Percentiles rank a stretch among this genome's conserved stretches.
Evolutionary conservation across 2,329 filamentous ascomycete species (phyloP).

Genomic region (Epicoccum nigrum): DNA sequence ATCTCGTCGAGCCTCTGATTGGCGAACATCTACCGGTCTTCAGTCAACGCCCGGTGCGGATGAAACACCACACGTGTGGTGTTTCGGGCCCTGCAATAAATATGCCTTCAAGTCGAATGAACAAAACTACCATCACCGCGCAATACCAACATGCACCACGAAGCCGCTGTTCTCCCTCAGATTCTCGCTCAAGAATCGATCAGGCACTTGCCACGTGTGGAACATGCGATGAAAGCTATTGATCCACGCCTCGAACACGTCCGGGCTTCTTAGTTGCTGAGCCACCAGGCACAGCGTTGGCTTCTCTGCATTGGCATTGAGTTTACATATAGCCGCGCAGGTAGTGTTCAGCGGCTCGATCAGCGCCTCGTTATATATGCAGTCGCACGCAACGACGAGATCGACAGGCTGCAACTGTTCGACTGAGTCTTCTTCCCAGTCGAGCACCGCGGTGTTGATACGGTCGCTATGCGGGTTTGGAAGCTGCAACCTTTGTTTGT

Average conservation of each 20-base stretch:
- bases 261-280: slow-evolving; percentile 84
- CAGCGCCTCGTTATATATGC: slow-evolving; percentile 91
- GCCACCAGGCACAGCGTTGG: slow-evolving; percentile 80
- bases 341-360: slow-evolving; percentile 82
- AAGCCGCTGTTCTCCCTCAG: slow-evolving; percentile 74
- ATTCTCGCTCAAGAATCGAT: slow-evolving; percentile 63
- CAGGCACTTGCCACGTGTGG: slow-evolving; percentile 75
- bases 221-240: slow-evolving; percentile 70
- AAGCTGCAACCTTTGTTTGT: slow-evolving; percentile 47
- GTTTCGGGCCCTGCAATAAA: too few species aligned
- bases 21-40: too few species aligned
- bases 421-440: slow-evolving; percentile 76
- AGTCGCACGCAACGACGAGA: slow-evolving; percentile 83
- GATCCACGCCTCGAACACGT: slow-evolving; percentile 86
- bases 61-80: too few species aligned
- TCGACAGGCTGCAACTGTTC: slow-evolving; percentile 65
- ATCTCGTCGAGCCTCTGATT: too few species aligned
- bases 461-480: slow-evolving; percentile 40
- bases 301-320: slow-evolving; percentile 44
- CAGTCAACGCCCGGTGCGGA: too few species aligned
- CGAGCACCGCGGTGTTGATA: slow-evolving; percentile 57
- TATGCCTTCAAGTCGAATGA: too few species aligned
- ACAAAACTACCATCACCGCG: too few species aligned
- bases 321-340: slow-evolving; percentile 73
- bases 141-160: slow-evolving; percentile 74